Base-by-base conservation (phyloP, 371 early-diverging fungal genomes). In the Choanephora cucurbitarum region DNA sequence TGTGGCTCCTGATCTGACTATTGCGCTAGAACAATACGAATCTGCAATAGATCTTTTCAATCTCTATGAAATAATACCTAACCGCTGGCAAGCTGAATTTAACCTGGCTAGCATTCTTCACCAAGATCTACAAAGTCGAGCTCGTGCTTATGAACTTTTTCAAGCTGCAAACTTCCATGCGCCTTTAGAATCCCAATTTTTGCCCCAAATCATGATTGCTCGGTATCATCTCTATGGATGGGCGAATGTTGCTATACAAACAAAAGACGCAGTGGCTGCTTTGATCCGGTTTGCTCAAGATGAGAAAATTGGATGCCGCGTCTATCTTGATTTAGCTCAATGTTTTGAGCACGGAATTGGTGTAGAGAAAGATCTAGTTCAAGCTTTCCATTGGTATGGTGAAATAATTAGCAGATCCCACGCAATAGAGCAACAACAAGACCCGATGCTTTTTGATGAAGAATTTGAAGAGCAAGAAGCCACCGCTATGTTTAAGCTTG, bases 331-430 rank as follows among this genome's bases (percentile, higher is more conserved):
- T 13, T 67, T 75, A 9, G 79, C 73, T 2, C 58, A 67, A 24
- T 95, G 96, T 58, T 95, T 89, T 64, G 95, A 93, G 60, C 80
- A 88, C 34, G 98, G 96, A 4, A 63, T 88, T 22, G 94, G 94
- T n/a, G 82, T 90, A 1, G 75, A 75, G n/a, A 74, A 81, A 64
- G 72, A 91, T 63, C 46, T 84, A 1, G 52, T 62, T 15, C 74
- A 85, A 62, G 95, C 96, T 0, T 83, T 94, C 18, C 57, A 79
- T 49, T 95, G 92, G 92, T 97, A 93, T 71, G 68, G 70, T n/a
- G 68, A 79, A 85, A 88, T 75, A 62, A 80, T 65, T 13, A 49
- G 37, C 21, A 60, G 52, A 51, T 32, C 56, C 5, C 37, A 60
- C 32, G 14, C 31, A 17, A 18, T 44, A 19, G 42, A n/a, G 43